Base-by-base conservation (phyloP, 2,329 filamentous ascomycete genomes). In the Aspergillus aculeatus region DNA sequence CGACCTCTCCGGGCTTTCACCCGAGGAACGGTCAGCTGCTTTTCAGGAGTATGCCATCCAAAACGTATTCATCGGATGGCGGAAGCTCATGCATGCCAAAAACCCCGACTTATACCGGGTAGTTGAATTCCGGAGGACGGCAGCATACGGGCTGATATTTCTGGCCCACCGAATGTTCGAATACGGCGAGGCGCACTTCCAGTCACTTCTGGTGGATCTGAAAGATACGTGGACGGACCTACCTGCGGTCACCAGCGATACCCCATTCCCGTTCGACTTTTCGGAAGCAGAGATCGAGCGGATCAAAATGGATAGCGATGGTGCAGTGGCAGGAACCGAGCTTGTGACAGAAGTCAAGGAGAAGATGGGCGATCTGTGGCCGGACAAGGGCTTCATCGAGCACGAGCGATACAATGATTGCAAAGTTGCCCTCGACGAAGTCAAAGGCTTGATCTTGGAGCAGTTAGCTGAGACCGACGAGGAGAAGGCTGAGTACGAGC, bases 331-430 rank as follows among this genome's bases (percentile, higher is more conserved):
- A 57, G 68, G 67, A 51, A 69, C 68, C 9, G 64, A 71, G 19
- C 66, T 69, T 62, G 58, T 68, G 59, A 38, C 58, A 2, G 62
- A 64, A 59, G 58, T 63, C 24, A 70, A 71, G 58, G 66, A 72
- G 60, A 63, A 16, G 38, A 24, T 72, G 48, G 67, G 66, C 24
- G 64, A 67, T 65, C 58, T 69, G n/a, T 71, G 68, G 69, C 69
- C 69, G 2, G 69, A 70, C 32, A 68, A 71, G 58, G 69, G 68
- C 14, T 66, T 70, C n/a, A 68, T 71, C 26, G 64, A 70, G 57
- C 56, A 67, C 3, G 65, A 69, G 60, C 59, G 58, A 59, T 72
- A 70, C n/a, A 54, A 68, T 58, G 67, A 67, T n/a, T 70, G 67
- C 59, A 70, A 66, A 64, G 66, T 64, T 65, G 66, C 59, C 1